phyloP scores from a whole-genome alignment of 2,329 filamentous ascomycete genomes.

The Pyricularia sp. region DNA sequence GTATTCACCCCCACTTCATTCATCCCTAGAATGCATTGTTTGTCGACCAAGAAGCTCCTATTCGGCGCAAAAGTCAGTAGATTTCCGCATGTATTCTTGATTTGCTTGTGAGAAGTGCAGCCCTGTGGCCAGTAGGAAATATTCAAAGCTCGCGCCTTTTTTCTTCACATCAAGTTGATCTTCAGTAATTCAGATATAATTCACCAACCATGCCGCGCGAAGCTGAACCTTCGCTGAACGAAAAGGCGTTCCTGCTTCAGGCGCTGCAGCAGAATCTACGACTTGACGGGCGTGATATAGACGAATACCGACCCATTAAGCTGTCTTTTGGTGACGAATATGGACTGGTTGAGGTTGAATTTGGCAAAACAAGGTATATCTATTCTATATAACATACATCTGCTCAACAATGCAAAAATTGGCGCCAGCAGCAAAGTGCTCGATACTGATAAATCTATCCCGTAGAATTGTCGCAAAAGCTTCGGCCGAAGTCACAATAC shows the following conservation, averaged over 20 bases:
- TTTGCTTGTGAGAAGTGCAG: not conserved
- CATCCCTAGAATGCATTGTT: not conserved
- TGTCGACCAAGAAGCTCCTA: not conserved
- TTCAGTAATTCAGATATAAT: not conserved
- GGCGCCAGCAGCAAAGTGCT: not conserved
- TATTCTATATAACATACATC: not conserved
- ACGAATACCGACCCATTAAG: slow-evolving; percentile 69
- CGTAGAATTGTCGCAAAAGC: slow-evolving; percentile 72
- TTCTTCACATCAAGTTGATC: not conserved
- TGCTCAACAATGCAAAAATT: not conserved
- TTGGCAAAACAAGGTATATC: slow-evolving; percentile 79
- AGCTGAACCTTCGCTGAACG: slow-evolving; percentile 80
- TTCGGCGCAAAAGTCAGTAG: not conserved
- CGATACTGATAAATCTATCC: not conserved
- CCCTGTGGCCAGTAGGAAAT: slow-evolving; percentile 3
- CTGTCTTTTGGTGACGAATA: slow-evolving; percentile 84
- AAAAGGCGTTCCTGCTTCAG: slow-evolving; percentile 76
- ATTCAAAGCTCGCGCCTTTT: not conserved
- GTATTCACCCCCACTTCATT: not conserved
- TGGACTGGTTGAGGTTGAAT: slow-evolving; percentile 75
- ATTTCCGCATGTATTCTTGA: not conserved
- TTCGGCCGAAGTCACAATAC: slow-evolving; percentile 79
- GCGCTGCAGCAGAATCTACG: slow-evolving; percentile 74
- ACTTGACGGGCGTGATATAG: slow-evolving; percentile 72
- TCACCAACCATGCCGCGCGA: slow-evolving; percentile 69